Evolutionary conservation across 1,284 basidiomycete species (phyloP).

Genomic region (Trichosporon inkin): DNA sequence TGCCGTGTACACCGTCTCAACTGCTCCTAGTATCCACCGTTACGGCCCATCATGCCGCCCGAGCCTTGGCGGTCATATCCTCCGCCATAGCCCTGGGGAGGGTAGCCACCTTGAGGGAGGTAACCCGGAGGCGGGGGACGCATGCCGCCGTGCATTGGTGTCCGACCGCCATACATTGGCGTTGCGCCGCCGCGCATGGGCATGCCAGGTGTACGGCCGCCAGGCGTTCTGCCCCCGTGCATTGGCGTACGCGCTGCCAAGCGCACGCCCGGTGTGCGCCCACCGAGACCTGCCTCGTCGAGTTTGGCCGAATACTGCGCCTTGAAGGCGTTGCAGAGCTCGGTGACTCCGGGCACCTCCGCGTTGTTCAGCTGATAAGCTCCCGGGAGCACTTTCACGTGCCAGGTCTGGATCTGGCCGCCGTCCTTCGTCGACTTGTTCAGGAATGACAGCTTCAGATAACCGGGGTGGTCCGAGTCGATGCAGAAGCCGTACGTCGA

Average conservation of each 20-base stretch:
- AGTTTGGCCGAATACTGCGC: conserved; percentile 58
- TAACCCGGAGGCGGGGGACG: neutral
- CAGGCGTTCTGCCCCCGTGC: conserved; percentile 67
- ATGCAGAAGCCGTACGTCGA: conserved; percentile 95
- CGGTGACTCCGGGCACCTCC: conserved; percentile 79
- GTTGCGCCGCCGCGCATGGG: conserved; percentile 26
- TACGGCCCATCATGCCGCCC: conserved; percentile 2
- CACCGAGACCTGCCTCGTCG: conserved; percentile 54
- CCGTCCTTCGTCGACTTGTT: conserved; percentile 68
- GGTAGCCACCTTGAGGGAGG: conserved; percentile 2
- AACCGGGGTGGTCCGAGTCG: conserved; percentile 83
- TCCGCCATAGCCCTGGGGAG: conserved; percentile 3
- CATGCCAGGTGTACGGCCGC: conserved; percentile 63
- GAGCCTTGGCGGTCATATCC: neutral
- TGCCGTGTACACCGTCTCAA: neutral
- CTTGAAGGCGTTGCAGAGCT: conserved; percentile 95
- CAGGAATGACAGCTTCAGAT: conserved; percentile 90
- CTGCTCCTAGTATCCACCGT: neutral
- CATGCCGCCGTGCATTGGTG: conserved; percentile 8
- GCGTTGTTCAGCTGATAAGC: conserved; percentile 86
- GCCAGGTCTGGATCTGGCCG: conserved; percentile 72
- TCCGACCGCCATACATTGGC: conserved; percentile 16
- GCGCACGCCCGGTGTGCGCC: conserved; percentile 66
- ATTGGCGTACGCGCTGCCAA: conserved; percentile 50
- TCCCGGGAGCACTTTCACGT: conserved; percentile 81